Base-by-base conservation (phyloP, 257 asterid genomes). In the Gentiana macrophylla region DNA sequence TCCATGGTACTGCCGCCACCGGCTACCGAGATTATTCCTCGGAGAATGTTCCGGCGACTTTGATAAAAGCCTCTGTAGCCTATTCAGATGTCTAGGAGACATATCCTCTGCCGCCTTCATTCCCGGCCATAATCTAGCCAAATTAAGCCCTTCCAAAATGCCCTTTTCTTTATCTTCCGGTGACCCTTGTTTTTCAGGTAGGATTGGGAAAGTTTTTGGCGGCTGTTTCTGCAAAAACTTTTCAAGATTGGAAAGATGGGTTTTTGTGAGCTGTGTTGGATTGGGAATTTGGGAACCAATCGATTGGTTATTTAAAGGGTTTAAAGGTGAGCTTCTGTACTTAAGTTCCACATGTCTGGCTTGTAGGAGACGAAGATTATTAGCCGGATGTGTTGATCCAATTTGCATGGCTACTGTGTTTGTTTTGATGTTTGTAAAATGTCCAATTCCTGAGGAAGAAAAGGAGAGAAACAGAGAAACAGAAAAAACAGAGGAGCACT, bases 1-100 rank as follows among this genome's bases (percentile, higher is more conserved):
- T 10, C 98, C 98, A 64, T 86, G 98, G 56, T 91, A 91, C 65
- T 84, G 89, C 6, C 73, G 76, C 98, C 98, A 90, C 46, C 89
- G 77, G 65, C 75, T 60, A 46, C 77, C 72, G 46, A 90, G 86
- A 52, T 34, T 77, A 52, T 76, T 82, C 71, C 98, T 69, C n/a
- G 95, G 96, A 34, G 95, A 84, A 67, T 79, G 82, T 52, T 84
- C 89, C 60, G 67, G 67, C 33, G 91, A 80, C 56, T 59, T 77
- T 36, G 97, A 89, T 0, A 89, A 50, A 35, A 84, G 86, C 41
- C 96, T 74, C 53, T 84, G 75, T 0, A 89, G 69, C 51, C 84
- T 71, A 67, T 82, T 84, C 64, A 86, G 32, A 59, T 86, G 66
- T 15, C 94, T 77, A 4, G 97, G 97, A 0, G 97, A 89, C 93